These are phyloP conservation scores for Flammula alnicola DNA, from an alignment of 1,284 basidiomycete genomes.

Conservation along the genomic window DNA sequence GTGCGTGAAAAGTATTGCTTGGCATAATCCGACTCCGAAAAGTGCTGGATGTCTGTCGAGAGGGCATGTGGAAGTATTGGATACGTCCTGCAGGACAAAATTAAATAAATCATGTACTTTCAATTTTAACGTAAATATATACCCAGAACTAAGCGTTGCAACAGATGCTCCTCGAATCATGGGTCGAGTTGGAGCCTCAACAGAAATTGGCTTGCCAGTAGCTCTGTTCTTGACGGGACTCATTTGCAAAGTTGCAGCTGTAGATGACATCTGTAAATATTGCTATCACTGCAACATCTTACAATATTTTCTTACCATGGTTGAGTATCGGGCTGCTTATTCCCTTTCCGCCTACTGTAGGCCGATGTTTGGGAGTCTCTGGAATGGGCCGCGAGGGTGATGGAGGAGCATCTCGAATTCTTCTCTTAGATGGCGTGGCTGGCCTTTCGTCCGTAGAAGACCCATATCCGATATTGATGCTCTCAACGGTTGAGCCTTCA, in stretches of 20 bases:
- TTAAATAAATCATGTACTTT: slow-evolving; percentile 1
- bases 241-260: slow-evolving; percentile 75
- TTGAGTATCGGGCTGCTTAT: slow-evolving; percentile 72
- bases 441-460: slow-evolving; percentile 31
- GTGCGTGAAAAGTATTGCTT: slow-evolving; percentile 87
- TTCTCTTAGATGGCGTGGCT: slow-evolving; percentile 32
- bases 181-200: slow-evolving; percentile 45
- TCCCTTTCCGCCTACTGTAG: slow-evolving; percentile 58
- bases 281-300: neutral
- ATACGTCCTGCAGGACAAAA: slow-evolving; percentile 54
- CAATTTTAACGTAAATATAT: slow-evolving; percentile 25
- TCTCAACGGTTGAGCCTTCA: slow-evolving; percentile 34
- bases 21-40: slow-evolving; percentile 84
- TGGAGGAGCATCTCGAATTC: slow-evolving; percentile 38
- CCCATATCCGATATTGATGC: slow-evolving; percentile 34
- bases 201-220: slow-evolving; percentile 69
- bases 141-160: slow-evolving; percentile 68
- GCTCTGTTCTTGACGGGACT: slow-evolving; percentile 71
- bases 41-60: slow-evolving; percentile 81
- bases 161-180: slow-evolving; percentile 36
- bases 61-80: slow-evolving; percentile 78
- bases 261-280: slow-evolving; percentile 16
- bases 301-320: slow-evolving; percentile 47
- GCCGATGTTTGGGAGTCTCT: slow-evolving; percentile 39
- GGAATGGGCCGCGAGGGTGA: slow-evolving; percentile 48